Evolutionary conservation across 2,329 filamentous ascomycete species (phyloP).

Genomic region (Verticillium tricorpus): DNA sequence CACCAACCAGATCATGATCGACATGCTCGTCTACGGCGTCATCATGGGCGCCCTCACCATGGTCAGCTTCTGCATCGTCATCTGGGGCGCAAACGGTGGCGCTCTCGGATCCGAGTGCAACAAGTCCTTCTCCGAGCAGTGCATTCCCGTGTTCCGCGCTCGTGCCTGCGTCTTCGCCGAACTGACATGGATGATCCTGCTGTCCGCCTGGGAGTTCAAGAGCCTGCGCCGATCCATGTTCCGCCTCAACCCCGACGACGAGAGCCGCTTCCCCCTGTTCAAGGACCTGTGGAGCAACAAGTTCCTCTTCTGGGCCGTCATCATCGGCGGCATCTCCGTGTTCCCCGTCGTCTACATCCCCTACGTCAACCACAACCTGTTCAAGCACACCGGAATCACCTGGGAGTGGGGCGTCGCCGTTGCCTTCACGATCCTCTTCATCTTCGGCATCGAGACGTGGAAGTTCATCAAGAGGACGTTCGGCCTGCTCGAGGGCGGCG

Average conservation of each 20-base stretch:
- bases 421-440: conserved; percentile 58
- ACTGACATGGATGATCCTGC: conserved; percentile 68
- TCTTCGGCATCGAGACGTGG: conserved; percentile 66
- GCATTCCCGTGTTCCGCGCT: conserved; percentile 61
- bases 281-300: conserved; percentile 64
- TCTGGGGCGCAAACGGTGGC: conserved; percentile 52
- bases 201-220: conserved; percentile 77
- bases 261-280: conserved; percentile 48
- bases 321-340: conserved; percentile 55
- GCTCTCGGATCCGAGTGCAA: conserved; percentile 61
- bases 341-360: conserved; percentile 71
- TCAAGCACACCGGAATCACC: conserved; percentile 65
- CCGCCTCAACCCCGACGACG: conserved; percentile 53
- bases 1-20: conserved; percentile 69
- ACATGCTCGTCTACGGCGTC: conserved; percentile 75
- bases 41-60: conserved; percentile 70
- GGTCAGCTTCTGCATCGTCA: conserved; percentile 60
- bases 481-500: conserved; percentile 46
- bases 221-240: conserved; percentile 69
- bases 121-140: conserved; percentile 48
- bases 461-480: conserved; percentile 62
- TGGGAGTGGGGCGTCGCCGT: conserved; percentile 75
- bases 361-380: conserved; percentile 62
- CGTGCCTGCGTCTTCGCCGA: conserved; percentile 70
- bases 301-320: conserved; percentile 66